Base-by-base conservation (phyloP, 2,329 filamentous ascomycete genomes). In the Erysiphe pulchra region DNA sequence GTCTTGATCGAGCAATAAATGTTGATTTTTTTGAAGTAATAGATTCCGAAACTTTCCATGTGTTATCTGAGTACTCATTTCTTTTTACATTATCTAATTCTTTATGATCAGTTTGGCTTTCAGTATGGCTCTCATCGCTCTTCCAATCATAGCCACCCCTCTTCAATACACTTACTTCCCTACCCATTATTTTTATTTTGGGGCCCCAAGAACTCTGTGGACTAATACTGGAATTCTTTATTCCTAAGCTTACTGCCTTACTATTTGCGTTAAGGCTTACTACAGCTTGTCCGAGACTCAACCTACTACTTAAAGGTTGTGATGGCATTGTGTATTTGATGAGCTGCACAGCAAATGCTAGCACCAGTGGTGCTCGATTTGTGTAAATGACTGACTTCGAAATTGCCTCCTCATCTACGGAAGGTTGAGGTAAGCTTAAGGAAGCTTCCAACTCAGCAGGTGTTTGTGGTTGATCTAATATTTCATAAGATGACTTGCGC, bases 201-300 rank as follows among this genome's bases (percentile, higher is more conserved):
- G 83, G 32, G 14, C 32, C 32, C 32, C 32, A 34, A 11, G 32
- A 34, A 11, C 4, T 11, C 14, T 11, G 14, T n/a, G 3, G 32
- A 10, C 32, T 34, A n/a, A 2, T 12, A n/a, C 14, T 34, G 11
- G 14, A 34, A 44, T 66, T 71, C 50, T 80, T 74, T 17, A 92
- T 64, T 0, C 84, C 84, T 30, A 92, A 62, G 50, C 71, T 79
- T 28, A 77, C 68, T 10, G 84, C 84, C 60, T 86, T 86, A 33
- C 72, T 74, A 51, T 76, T 71, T 49, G 80, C 84, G 56, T 87
- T 90, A 28, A 75, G 75, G 56, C 81, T 86, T 14, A 92, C 80
- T 1, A 90, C 76, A 0, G 81, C 83, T 59, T 92, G 84, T 0
- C 77, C 81, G 17, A 93, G 64, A 56, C 83, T 92, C 17, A 92